Conservation (phyloP, 768 basidiomycete species). For the Cytidiella melzeri region DNA sequence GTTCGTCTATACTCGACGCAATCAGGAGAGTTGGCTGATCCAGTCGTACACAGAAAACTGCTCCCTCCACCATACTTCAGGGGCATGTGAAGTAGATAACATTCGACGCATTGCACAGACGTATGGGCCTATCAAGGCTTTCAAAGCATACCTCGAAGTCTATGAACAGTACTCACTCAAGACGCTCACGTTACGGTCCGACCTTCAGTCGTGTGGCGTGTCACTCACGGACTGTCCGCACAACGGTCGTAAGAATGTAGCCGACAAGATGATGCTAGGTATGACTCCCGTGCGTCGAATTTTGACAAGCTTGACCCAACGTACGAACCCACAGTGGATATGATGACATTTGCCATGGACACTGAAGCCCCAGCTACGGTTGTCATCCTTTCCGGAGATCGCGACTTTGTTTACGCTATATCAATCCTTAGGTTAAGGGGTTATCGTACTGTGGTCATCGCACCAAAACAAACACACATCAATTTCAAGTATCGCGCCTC, state of each 20-base stretch:
- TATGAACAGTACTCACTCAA: slow-evolving; percentile 31
- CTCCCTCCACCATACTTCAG: slow-evolving; percentile 28
- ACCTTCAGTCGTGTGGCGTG: slow-evolving; percentile 43
- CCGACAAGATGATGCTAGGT: slow-evolving; percentile 46
- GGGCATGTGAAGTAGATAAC: slow-evolving; percentile 37
- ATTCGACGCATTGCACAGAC: slow-evolving; percentile 36
- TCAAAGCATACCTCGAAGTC: slow-evolving; percentile 49
- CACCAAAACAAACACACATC: slow-evolving; percentile 25
- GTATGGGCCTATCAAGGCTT: slow-evolving; percentile 40
- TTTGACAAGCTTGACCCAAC: background rate
- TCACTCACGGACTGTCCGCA: slow-evolving; percentile 28
- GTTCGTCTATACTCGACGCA: slow-evolving; percentile 17
- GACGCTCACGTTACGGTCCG: slow-evolving; percentile 29
- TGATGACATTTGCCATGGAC: slow-evolving; percentile 59
- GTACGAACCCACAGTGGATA: slow-evolving; percentile 49
- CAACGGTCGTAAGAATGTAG: slow-evolving; percentile 26
- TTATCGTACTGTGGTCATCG: slow-evolving; percentile 13
- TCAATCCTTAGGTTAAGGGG: slow-evolving; percentile 35
- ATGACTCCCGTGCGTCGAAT: background rate
- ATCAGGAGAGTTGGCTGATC: background rate
- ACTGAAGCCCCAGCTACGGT: slow-evolving; percentile 45
- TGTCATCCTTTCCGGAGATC: slow-evolving; percentile 57
- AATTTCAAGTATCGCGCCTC: slow-evolving; percentile 53
- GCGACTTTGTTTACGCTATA: slow-evolving; percentile 61
- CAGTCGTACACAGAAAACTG: slow-evolving; percentile 27